Base-by-base conservation (phyloP, 768 basidiomycete species). In the Chlorophyllum brunneum region DNA sequence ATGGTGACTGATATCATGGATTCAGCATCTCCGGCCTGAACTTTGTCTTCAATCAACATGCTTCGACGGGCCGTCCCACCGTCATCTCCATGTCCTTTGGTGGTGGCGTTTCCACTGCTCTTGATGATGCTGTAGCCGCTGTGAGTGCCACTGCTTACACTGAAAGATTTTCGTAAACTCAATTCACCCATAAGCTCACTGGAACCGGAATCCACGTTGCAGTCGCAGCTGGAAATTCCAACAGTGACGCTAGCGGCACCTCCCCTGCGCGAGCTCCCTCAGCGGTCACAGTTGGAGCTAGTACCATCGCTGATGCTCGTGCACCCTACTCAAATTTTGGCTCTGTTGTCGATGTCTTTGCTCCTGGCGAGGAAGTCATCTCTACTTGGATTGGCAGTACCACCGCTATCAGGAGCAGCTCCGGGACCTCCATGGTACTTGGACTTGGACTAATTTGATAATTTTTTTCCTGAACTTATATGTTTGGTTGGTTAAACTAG, bases 241-340 rank as follows among this genome's bases (percentile, higher is more conserved):
- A 61, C 39, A 30, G 30, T 2, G 63, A 70, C 49, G 67, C 68
- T 9, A 39, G 41, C 8, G 48, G 33, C 42, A 61, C 58, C 33
- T 68, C 65, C 33, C 72, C 71, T 24, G 67, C 69, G 8, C 61
- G 67, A 38, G 65, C 59, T 5, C 58, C 63, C 3, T 56, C 57
- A 18, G 68, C 62, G 8, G 66, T 67, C 51, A 70, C 70, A 22
- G 67, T 72, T 33, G 71, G 63, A 31, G 68, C 70, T 20, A 56
- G 57, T 15, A 60, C 51, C 42, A 67, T 72, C 51, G 36, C 42
- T 16, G 70, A 68, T 40, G 51, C 54, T 10, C 58, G 64, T 6
- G 63, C 66, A 13, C 58, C 50, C 1, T 67, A 65, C 63, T 73
- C 71, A 23, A 71, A 71, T 60, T 70, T 56, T 39, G 71, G 71